Conservation (phyloP, 129 eudicot species). For the Lonicera japonica region DNA sequence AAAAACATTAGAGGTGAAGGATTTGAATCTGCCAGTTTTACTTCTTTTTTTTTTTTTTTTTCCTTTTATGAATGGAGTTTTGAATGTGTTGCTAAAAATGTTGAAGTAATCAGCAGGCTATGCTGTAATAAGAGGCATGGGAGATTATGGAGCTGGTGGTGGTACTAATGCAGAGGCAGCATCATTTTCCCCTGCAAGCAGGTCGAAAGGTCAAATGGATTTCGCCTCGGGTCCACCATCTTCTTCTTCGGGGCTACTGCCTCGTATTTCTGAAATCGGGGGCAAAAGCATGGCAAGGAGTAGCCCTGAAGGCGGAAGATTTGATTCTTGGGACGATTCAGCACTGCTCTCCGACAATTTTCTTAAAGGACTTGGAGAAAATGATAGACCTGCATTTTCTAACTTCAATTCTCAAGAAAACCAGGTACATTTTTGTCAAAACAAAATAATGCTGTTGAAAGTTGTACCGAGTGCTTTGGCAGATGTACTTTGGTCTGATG, state of each 20-base stretch:
- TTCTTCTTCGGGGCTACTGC: slow-evolving; percentile 30
- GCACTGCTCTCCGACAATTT: slow-evolving; percentile 56
- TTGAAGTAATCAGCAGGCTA: slow-evolving; percentile 37
- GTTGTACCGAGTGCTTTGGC: no score
- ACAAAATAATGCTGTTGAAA: no score
- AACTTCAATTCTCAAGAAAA: slow-evolving; percentile 33
- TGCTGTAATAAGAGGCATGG: slow-evolving; percentile 49
- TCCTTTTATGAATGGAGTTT: neutral
- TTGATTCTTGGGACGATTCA: slow-evolving; percentile 78
- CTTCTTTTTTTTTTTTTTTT: no score
- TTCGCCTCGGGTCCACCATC: slow-evolving; percentile 35
- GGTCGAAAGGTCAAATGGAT: slow-evolving; percentile 43
- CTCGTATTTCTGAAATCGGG: slow-evolving; percentile 44
- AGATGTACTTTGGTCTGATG: no score
- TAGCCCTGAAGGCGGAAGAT: slow-evolving; percentile 22
- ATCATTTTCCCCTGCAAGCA: slow-evolving; percentile 41
- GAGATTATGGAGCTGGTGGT: slow-evolving; percentile 39
- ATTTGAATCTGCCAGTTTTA: no score
- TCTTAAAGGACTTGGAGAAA: slow-evolving; percentile 47
- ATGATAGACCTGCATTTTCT: slow-evolving; percentile 31
- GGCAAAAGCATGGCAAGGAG: slow-evolving; percentile 35
- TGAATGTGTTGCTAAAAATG: neutral
- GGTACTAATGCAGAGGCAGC: slow-evolving; percentile 38
- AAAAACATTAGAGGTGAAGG: no score
- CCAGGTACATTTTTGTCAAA: slow-evolving; percentile 40